phyloP scores from a whole-genome alignment of 768 basidiomycete species.

The Trametes sanguinea region DNA sequence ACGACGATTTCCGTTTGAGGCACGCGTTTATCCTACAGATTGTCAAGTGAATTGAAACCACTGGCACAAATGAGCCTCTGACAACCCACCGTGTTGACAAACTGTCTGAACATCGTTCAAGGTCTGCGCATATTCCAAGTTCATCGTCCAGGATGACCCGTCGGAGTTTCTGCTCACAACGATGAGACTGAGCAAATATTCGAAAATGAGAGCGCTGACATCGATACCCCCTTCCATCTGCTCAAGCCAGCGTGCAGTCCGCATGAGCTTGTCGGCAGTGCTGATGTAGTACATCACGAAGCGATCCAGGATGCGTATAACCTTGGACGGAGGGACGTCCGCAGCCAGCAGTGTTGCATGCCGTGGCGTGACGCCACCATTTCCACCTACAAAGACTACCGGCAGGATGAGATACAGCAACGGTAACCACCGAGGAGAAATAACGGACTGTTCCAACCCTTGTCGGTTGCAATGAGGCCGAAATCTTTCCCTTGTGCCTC shows the following conservation, averaged over 20 bases:
- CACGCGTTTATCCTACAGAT: constrained; percentile 41
- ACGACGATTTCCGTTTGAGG: constrained; percentile 51
- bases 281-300: constrained; percentile 71
- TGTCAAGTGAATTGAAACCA: no score
- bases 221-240: constrained; percentile 68
- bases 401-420: neutral
- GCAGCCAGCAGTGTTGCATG: constrained; percentile 67
- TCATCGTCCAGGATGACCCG: constrained; percentile 69
- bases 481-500: constrained; percentile 79
- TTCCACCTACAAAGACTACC: constrained; percentile 64
- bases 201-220: constrained; percentile 29
- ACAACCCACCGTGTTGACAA: constrained; percentile 55
- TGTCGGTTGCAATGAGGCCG: constrained; percentile 74
- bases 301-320: constrained; percentile 61
- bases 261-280: constrained; percentile 69
- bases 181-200: neutral
- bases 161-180: constrained; percentile 49
- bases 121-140: constrained; percentile 68
- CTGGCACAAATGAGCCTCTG: constrained; percentile 9
- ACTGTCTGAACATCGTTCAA: constrained; percentile 66
- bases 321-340: constrained; percentile 68
- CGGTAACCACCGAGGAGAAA: neutral
- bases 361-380: constrained; percentile 56
- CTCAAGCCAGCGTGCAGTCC: constrained; percentile 77
- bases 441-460: constrained; percentile 69